Base-by-base conservation (phyloP, 345 rosid species). In the Psidium guajava region DNA sequence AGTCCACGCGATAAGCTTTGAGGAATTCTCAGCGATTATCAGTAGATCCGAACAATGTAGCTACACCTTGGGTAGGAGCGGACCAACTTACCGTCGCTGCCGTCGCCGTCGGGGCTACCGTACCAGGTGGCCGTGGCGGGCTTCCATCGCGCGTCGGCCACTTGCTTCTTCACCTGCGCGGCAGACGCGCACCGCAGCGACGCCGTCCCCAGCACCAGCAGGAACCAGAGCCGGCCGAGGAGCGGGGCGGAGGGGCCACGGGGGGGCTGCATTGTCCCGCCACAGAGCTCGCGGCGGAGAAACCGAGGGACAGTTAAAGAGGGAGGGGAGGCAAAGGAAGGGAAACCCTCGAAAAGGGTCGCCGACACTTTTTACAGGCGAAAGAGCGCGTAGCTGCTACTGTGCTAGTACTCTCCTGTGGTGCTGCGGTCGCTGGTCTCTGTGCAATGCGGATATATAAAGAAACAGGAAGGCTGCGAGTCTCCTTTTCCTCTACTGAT, bases 121-220 rank as follows among this genome's bases (percentile, higher is more conserved):
- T 97, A 95, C 99, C 99, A 97, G 85, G 99, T 97, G 87, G 99
- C 98, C 10, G 96, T 95, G 28, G 99, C 99, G 12, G 94, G 94
- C n/a, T 85, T 87, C 99, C 99, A 97, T 75, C 84, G 95, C 57
- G 82, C 81, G 88, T 87, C 89, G 10, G 91, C 20, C 42, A 86
- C 88, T 24, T 13, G 88, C 86, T 83, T 89, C 42, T 18, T 83
- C 40, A 86, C 83, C 85, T 85, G 86, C 58, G 90, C 91, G 10
- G 47, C 90, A 21, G 47, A 36, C 80, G 80, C 80, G 42, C 80
- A 8, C 59, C n/a, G 59, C 59, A 56, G 59, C 59, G 42, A 14
- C 75, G 75, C 21, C 73, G 88, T 42, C 84, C 85, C 44, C 32
- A 83, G 32, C 74, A 86, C 49, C 82, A 54, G 53, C 32, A 85